Evolutionary conservation across 1,139 yeast species (phyloP), one percentile per base, ranked within the genome.

Genomic region (Debaryomyces sp.): DNA sequence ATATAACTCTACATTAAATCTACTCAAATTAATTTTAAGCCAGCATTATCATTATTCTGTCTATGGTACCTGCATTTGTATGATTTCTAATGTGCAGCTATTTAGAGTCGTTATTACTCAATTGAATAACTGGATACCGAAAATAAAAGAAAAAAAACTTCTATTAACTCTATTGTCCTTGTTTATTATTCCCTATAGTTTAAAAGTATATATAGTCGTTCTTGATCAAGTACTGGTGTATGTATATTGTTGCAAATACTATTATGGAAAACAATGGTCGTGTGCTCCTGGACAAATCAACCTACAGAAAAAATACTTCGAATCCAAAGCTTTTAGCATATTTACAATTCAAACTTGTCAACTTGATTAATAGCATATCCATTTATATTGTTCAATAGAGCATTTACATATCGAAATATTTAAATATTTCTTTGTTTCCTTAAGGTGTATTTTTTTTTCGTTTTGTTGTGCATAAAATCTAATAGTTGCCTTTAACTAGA

Each of bases 341-440:
- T 18, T 17, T 13, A 15, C 18, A 41, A 32, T 48, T 57, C 56
- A 30, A 55, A 44, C 12, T 52, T 43, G 55, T 27, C 56, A 54
- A 43, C 62, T 51, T 26, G 12, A 3, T 35, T 34, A 26, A 15
- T 40, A 38, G 43, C 26, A 42, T 34, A 29, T 24, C 39, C 13
- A 35, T 46, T 15, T 34, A 33, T 18, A 33, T 13, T n/a, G 41
- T 41, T 27, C 33, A 24, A 32, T 15, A 43, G 46, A 29, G 27
- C 41, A 26, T 29, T 44, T 41, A 47, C 10, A 12, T 17, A 38
- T 17, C 35, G 17, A n/a, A 41, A 27, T 30, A 18, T 23, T 18
- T 23, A 34, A 15, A 24, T 9, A 29, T 30, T n/a, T 30, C 36
- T 8, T 32, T 17, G 18, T 22, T 18, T 32, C 22, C 21, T 32